These are phyloP conservation scores for Rhodomyrtus psidioides DNA, from an alignment of 441 rosid species.

Conservation along the genomic window DNA sequence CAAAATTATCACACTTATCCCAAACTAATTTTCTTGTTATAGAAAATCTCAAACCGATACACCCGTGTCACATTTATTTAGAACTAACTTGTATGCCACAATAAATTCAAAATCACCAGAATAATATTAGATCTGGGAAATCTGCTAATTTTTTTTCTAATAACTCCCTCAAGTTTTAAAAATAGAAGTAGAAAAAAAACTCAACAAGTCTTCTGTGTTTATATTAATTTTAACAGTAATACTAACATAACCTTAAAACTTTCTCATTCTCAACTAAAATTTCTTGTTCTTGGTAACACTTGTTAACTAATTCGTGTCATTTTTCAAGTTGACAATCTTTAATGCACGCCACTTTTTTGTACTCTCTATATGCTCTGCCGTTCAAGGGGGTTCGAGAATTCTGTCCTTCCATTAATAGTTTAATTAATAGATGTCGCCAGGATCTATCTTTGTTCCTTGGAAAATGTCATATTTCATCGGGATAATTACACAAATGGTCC, in stretches of 20 bases:
- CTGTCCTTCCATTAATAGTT: not conserved
- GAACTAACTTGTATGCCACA: not conserved
- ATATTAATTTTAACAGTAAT: not conserved
- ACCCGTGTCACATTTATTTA: not conserved
- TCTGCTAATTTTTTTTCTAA: not conserved
- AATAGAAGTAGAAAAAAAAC: not conserved
- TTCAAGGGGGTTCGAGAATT: not conserved
- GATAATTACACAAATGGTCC: too few relatives aligned
- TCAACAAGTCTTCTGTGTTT: not conserved
- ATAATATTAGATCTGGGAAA: not conserved
- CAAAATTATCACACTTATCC: fast-evolving
- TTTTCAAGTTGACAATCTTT: not conserved
- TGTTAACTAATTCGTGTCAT: not conserved
- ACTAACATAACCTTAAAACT: not conserved
- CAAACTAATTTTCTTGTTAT: fast-evolving
- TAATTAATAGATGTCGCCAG: not conserved
- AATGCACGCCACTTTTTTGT: not conserved
- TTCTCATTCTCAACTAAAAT: not conserved
- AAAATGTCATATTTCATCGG: too few relatives aligned
- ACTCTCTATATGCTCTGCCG: not conserved
- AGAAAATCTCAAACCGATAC: not conserved
- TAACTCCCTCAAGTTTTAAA: not conserved
- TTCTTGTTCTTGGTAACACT: not conserved
- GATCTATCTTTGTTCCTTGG: not conserved
- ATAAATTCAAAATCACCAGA: not conserved